Evolutionary conservation across 176 grass and related monocot species (phyloP), one percentile per base, ranked within the genome.

Genomic region (Phoenix dactylifera): DNA sequence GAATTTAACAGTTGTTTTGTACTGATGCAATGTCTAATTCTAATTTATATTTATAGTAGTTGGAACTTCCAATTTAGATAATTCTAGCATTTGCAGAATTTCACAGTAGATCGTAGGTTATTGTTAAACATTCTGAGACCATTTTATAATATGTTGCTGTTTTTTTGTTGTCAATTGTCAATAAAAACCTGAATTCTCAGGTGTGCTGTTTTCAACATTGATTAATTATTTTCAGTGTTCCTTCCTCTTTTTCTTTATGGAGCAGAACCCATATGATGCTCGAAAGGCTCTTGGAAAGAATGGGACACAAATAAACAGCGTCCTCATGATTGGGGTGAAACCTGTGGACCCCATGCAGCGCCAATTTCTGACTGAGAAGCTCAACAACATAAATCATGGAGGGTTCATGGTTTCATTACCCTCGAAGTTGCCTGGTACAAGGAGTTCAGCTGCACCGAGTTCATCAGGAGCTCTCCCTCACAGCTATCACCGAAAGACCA

Each of bases 301-400:
- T 70, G 84, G 84, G 16, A 78, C 76, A 51, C 94, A 93, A 22
- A 64, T 98, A 66, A 89, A 69, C 32, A 89, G 70, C 28, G 76
- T 74, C 12, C 44, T 98, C 26, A 92, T 86, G 54, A 75, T 98
- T 73, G 94, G 94, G 23, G 94, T 98, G 51, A 98, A 98, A 72
- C 71, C 61, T 76, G 84, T 86, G 49, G 85, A 98, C 76, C 71
- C 74, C 1, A 39, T 80, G 32, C 78, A 98, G 16, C 74, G 63
- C 17, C 70, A 76, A 48, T 82, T 78, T 49, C 77, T 98, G 39
- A 83, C 86, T 1, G 70, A 98, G 28, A 78, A 48, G 51, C 64
- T 79, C 16, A 50, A 49, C 35, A 68, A 72, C 50, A 86, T 29
- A 57, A 83, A 66, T 5, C 76, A 87, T 58, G 77, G 83, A 12